Evolutionary conservation across 352 stramenopile genomes (phyloP).

Genomic region (Phytopythium montanum): DNA sequence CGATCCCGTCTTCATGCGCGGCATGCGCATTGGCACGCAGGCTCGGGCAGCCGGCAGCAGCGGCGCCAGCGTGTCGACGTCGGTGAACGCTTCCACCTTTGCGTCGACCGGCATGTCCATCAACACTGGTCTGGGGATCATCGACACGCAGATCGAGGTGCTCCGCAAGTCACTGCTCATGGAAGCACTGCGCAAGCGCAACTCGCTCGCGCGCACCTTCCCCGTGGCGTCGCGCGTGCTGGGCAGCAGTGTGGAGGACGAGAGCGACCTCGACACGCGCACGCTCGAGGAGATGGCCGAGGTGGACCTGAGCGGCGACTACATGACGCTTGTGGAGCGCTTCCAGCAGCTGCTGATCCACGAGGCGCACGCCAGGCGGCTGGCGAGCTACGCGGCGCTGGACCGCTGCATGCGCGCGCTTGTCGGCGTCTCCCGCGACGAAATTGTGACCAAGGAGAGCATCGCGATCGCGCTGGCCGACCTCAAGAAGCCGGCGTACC

Average conservation of each 20-base stretch:
- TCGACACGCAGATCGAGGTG: conserved; percentile 64
- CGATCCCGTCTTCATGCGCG: conserved; percentile 50
- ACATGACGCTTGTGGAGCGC: conserved; percentile 57
- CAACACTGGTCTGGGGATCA: conserved; percentile 50
- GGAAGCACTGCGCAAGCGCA: conserved; percentile 64
- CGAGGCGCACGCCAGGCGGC: conserved; percentile 54
- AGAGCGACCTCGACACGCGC: conserved; percentile 15
- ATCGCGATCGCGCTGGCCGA: conserved; percentile 48
- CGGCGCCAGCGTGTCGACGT: neutral
- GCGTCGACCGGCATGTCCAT: conserved; percentile 5
- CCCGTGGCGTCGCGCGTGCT: conserved; percentile 45
- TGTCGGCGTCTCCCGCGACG: conserved; percentile 29
- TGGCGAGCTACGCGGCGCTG: conserved; percentile 57
- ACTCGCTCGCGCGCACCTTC: conserved; percentile 70
- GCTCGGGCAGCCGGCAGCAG: neutral
- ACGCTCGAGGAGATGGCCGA: conserved; percentile 37
- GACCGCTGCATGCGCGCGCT: conserved; percentile 66
- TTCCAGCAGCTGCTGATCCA: conserved; percentile 70
- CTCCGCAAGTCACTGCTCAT: conserved; percentile 58
- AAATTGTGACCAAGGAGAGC: conserved; percentile 67
- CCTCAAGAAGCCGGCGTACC: conserved; percentile 24
- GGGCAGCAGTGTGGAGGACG: conserved; percentile 3
- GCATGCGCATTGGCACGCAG: conserved; percentile 62
- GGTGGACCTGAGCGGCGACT: conserved; percentile 64
- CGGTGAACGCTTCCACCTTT: neutral